These are phyloP conservation scores for Begonia masoniana DNA, from an alignment of 306 rosid species.

Conservation along the genomic window DNA sequence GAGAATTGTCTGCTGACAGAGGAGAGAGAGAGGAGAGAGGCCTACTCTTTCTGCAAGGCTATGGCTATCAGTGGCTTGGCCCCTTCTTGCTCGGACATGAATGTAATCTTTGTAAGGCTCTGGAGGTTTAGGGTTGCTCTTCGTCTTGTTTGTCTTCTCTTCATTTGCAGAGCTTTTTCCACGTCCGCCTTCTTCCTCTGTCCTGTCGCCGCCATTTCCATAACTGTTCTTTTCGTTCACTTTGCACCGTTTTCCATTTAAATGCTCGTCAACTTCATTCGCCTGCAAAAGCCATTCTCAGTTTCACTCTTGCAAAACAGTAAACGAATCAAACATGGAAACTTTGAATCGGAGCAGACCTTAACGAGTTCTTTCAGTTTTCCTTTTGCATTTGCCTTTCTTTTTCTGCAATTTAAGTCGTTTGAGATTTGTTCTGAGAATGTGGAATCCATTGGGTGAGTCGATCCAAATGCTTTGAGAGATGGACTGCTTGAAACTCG, in stretches of 20 bases:
- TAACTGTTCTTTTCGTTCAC: conserved; percentile 28
- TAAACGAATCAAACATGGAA: neutral
- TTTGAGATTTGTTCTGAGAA: conserved; percentile 47
- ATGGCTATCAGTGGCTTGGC: conserved; percentile 98
- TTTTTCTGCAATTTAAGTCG: conserved; percentile 49
- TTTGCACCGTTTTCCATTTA: conserved; percentile 48
- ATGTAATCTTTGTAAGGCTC: conserved; percentile 87
- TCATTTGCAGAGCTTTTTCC: conserved; percentile 8
- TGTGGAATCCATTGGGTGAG: conserved; percentile 53
- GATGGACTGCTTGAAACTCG: conserved; percentile 76
- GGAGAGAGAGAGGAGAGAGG: conserved; percentile 2
- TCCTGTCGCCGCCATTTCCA: conserved; percentile 23
- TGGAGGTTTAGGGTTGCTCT: conserved; percentile 43
- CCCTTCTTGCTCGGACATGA: conserved; percentile 98
- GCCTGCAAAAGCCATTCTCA: conserved; percentile 17
- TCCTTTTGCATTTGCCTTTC: conserved; percentile 53
- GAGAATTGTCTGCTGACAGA: neutral
- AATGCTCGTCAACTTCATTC: conserved; percentile 29
- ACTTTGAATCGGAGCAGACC: conserved; percentile 9
- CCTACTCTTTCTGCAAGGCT: conserved; percentile 97
- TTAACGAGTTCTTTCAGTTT: conserved; percentile 39
- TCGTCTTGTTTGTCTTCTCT: conserved; percentile 38
- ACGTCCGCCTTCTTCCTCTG: conserved; percentile 45
- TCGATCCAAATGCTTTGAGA: conserved; percentile 46
- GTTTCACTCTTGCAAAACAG: neutral